phyloP scores from a whole-genome alignment of 1,139 yeast genomes.

The Candida frijolesensis region DNA sequence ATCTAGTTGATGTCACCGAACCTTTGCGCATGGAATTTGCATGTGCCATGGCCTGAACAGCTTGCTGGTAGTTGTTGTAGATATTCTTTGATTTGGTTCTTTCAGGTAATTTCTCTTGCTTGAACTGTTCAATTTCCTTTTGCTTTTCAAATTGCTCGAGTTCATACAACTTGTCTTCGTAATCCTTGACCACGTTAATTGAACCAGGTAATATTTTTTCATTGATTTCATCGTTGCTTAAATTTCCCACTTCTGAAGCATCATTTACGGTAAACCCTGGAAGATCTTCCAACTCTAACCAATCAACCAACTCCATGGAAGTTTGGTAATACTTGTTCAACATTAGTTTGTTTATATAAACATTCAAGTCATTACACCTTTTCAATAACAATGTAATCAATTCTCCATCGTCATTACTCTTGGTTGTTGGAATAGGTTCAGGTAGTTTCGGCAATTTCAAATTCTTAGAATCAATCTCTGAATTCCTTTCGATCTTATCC shows the following conservation, averaged over 20 bases:
- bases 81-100: constrained; percentile 22
- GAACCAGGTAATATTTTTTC: constrained; percentile 28
- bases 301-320: constrained; percentile 28
- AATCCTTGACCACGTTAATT: constrained; percentile 23
- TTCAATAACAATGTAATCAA: constrained; percentile 20
- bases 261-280: constrained; percentile 22
- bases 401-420: constrained; percentile 10
- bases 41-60: constrained; percentile 8
- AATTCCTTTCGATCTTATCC: not conserved
- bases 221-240: constrained; percentile 26
- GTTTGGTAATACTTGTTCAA: constrained; percentile 30
- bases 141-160: constrained; percentile 17
- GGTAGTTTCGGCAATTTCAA: constrained; percentile 43
- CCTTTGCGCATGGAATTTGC: not conserved
- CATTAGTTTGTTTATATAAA: constrained; percentile 37
- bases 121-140: constrained; percentile 4
- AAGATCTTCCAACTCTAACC: constrained; percentile 32
- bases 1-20: not conserved
- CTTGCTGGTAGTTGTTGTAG: constrained; percentile 24
- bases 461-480: constrained; percentile 2
- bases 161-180: constrained; percentile 12
- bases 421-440: constrained; percentile 39
- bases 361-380: constrained; percentile 42
- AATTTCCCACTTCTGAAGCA: constrained; percentile 8
- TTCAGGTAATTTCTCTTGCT: constrained; percentile 15